Evolutionary conservation across 257 asterid genomes (phyloP), one percentile per base, ranked within the genome.

Genomic region (Rubia yunnanensis): DNA sequence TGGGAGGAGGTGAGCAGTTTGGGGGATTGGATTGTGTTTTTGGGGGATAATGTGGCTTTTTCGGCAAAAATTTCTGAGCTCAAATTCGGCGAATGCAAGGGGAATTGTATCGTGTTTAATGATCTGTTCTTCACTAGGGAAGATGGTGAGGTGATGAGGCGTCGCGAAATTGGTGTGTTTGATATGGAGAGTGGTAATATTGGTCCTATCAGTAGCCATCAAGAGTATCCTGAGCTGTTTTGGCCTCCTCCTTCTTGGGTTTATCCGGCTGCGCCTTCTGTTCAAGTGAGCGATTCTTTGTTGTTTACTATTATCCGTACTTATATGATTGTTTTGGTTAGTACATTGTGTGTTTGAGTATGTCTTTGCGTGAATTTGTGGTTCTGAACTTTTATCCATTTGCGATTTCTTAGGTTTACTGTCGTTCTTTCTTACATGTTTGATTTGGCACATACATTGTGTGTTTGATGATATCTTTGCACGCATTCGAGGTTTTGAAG

Each of bases 161-260:
- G 70, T 36, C 79, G 74, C 0, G 88, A 86, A 22, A 72, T 86
- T 18, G 89, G 92, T 28, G 84, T 89, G 76, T 92, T 83, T 58
- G 84, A 79, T 78, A 28, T 92, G 85, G 97, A 77, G 70, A 83
- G 74, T 61, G 88, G 95, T 69, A 79, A 81, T 28, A 87, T 92
- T 58, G 87, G 80, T 68, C 83, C 91, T 10, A 76, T 89, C 41
- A 71, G 63, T 70, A 68, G 72, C 68, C 71, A 53, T 23, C 38
- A 14, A 67, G 82, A 81, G 28, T 85, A 74, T 79, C 73, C 86
- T 24, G 81, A 78, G 72, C 68, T 85, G 86, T 87, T 92, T 77
- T 87, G 97, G 96, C 97, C 96, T 7, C 97, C 95, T 34, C 96
- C 97, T 28, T 70, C 77, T 24, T 92, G 97, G 96, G 77, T 86